Evolutionary conservation across 495 filamentous ascomycete genomes (phyloP).

Genomic region (Aspergillus coremiiformis): DNA sequence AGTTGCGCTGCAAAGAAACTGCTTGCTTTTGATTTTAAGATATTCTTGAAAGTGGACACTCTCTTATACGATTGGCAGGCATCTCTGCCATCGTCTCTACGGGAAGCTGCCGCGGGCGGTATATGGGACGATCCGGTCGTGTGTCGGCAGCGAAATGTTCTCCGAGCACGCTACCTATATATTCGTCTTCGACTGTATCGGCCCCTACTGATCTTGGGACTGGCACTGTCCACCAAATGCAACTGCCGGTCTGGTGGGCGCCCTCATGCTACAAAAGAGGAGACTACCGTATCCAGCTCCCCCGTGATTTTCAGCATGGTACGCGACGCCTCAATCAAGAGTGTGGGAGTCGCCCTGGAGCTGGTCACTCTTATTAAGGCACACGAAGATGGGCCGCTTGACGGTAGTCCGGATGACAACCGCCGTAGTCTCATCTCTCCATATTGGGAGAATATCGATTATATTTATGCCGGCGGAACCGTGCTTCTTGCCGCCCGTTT

Average conservation of each 20-base stretch:
- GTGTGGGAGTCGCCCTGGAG: conserved; percentile 6
- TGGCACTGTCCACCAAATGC: conserved; percentile 8
- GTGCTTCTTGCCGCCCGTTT: conserved; percentile 6
- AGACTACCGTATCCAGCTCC: not conserved
- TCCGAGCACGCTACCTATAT: conserved; percentile 12
- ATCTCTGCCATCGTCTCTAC: conserved; percentile 7
- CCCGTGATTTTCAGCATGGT: conserved; percentile 4
- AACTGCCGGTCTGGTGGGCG: not conserved
- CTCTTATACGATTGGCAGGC: conserved; percentile 1
- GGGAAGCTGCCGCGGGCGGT: not conserved
- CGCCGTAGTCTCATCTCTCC: conserved; percentile 1
- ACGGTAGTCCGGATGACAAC: not conserved
- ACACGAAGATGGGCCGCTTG: conserved; percentile 1
- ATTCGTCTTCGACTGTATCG: conserved; percentile 16
- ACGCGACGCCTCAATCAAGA: conserved; percentile 11
- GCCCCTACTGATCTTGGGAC: conserved; percentile 6
- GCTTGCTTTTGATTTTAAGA: conserved; percentile 1
- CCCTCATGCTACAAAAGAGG: conserved; percentile 3
- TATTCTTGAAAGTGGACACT: conserved; percentile 7
- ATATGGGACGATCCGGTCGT: conserved; percentile 1
- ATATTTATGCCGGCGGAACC: conserved; percentile 9
- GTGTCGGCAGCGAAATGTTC: conserved; percentile 8
- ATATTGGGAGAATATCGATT: conserved; percentile 14
- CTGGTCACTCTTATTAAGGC: not conserved
- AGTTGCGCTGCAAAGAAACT: conserved; percentile 13